phyloP scores from a whole-genome alignment of 257 asterid genomes.

The Gentiana macrophylla region DNA sequence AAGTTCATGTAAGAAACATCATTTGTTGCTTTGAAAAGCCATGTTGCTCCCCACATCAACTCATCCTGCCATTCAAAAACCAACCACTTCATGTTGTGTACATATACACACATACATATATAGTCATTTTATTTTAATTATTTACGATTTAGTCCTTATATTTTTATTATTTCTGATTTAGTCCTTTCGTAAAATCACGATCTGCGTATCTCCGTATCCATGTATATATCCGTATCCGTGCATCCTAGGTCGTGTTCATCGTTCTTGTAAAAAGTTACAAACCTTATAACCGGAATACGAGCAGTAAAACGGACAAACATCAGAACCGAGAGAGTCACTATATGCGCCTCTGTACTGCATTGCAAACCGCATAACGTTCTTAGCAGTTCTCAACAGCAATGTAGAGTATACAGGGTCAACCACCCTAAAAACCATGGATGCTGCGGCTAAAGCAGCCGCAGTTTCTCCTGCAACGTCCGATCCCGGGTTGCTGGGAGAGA shows the following conservation, averaged over 20 bases:
- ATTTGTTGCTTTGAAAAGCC: slow-evolving; percentile 78
- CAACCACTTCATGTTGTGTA: too few species aligned
- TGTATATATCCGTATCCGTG: too few species aligned
- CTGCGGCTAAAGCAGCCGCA: slow-evolving; percentile 87
- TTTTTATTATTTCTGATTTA: neutral
- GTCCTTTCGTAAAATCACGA: too few species aligned
- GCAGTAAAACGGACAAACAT: slow-evolving; percentile 77
- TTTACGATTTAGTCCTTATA: too few species aligned
- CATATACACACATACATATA: too few species aligned
- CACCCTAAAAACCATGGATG: slow-evolving; percentile 60
- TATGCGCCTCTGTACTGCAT: slow-evolving; percentile 58
- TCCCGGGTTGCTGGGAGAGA: slow-evolving; percentile 62
- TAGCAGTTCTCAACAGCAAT: slow-evolving; percentile 41
- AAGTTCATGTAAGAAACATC: slow-evolving; percentile 38
- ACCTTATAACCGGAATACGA: slow-evolving; percentile 80
- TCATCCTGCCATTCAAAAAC: slow-evolving; percentile 43
- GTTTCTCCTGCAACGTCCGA: slow-evolving; percentile 92
- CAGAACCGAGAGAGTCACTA: slow-evolving; percentile 59
- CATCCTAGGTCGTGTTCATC: too few species aligned
- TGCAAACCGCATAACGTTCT: slow-evolving; percentile 57
- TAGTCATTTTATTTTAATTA: too few species aligned
- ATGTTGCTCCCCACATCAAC: slow-evolving; percentile 77
- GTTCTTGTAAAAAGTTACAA: neutral
- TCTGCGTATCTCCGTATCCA: too few species aligned
- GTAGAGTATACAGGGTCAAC: slow-evolving; percentile 45